Evolutionary conservation across 75 land plant genomes (phyloP).

Genomic region (Pinus taeda): DNA sequence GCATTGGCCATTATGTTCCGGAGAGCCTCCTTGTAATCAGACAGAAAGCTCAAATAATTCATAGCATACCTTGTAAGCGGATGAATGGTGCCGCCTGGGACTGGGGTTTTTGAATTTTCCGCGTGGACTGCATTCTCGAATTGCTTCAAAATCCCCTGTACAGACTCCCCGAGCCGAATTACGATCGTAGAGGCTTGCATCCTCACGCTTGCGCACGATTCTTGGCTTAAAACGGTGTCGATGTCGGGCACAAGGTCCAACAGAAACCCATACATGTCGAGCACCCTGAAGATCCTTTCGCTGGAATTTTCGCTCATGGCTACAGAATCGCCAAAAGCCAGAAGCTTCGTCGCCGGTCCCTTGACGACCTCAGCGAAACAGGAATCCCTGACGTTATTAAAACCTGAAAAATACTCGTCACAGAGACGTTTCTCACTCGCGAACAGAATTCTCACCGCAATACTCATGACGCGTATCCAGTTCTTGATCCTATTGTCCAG

Average conservation of each 20-base stretch:
- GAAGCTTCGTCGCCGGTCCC: constrained; percentile 45
- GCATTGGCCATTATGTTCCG: constrained; percentile 26
- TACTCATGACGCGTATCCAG: constrained; percentile 58
- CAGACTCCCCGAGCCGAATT: constrained; percentile 31
- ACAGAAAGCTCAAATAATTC: constrained; percentile 53
- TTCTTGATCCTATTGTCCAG: constrained; percentile 40
- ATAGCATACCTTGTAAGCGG: constrained; percentile 63
- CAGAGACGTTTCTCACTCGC: constrained; percentile 56
- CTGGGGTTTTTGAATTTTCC: constrained; percentile 23
- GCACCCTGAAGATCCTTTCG: constrained; percentile 56
- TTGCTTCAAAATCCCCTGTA: constrained; percentile 30
- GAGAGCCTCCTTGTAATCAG: constrained; percentile 31
- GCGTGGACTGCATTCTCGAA: constrained; percentile 32
- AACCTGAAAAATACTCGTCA: constrained; percentile 48
- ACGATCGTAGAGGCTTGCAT: constrained; percentile 36
- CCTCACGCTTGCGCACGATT: constrained; percentile 24
- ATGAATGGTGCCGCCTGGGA: constrained; percentile 51
- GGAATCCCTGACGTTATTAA: constrained; percentile 9
- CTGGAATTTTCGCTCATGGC: constrained; percentile 36
- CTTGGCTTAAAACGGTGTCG: constrained; percentile 38
- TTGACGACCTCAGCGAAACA: constrained; percentile 50
- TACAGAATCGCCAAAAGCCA: constrained; percentile 61
- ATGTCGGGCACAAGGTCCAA: constrained; percentile 34
- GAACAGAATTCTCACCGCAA: constrained; percentile 47
- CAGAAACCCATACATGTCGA: constrained; percentile 66